Evolutionary conservation across 768 basidiomycete species (phyloP).

Genomic region (Asterophora parasitica): DNA sequence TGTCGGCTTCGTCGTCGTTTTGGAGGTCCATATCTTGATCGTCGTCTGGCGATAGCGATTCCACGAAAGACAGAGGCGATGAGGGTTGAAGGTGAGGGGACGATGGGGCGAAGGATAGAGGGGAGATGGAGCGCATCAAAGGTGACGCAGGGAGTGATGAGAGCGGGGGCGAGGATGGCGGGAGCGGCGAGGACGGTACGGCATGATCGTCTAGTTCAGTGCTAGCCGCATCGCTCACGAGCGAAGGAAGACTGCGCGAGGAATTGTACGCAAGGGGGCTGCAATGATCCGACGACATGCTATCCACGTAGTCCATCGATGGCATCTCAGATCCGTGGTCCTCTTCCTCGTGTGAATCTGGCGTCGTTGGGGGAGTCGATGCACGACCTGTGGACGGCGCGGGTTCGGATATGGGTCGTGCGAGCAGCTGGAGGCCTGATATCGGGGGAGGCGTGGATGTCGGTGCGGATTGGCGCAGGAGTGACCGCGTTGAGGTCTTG

Average conservation of each 20-base stretch:
- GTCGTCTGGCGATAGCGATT: slow-evolving; percentile 8
- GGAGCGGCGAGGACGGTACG: slow-evolving; percentile 20
- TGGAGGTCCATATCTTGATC: slow-evolving; percentile 5
- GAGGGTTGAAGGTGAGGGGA: slow-evolving; percentile 23
- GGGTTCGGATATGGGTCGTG: slow-evolving; percentile 35
- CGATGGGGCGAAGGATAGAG: slow-evolving; percentile 17
- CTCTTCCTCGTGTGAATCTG: slow-evolving; percentile 8
- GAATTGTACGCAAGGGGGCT: slow-evolving; percentile 4
- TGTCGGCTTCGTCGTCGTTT: slow-evolving; percentile 10
- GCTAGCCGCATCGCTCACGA: slow-evolving; percentile 29
- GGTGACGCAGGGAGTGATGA: slow-evolving; percentile 35
- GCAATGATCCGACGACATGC: slow-evolving; percentile 9
- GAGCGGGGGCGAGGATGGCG: slow-evolving; percentile 41
- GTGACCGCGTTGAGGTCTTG: slow-evolving; percentile 19
- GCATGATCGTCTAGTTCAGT: slow-evolving; percentile 23
- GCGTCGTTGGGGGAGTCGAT: neutral
- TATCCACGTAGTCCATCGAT: slow-evolving; percentile 11
- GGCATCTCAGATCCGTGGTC: slow-evolving; percentile 13
- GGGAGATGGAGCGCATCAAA: slow-evolving; percentile 32
- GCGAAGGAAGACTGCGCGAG: slow-evolving; percentile 20
- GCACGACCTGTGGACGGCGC: slow-evolving; percentile 9
- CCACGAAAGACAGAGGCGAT: slow-evolving; percentile 11
- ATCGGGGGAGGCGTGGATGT: slow-evolving; percentile 27
- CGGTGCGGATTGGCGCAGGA: slow-evolving; percentile 30
- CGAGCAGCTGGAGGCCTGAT: slow-evolving; percentile 18